These are phyloP conservation scores for Alternaria viburni DNA, from an alignment of 2,329 filamentous ascomycete species.

Conservation along the genomic window DNA sequence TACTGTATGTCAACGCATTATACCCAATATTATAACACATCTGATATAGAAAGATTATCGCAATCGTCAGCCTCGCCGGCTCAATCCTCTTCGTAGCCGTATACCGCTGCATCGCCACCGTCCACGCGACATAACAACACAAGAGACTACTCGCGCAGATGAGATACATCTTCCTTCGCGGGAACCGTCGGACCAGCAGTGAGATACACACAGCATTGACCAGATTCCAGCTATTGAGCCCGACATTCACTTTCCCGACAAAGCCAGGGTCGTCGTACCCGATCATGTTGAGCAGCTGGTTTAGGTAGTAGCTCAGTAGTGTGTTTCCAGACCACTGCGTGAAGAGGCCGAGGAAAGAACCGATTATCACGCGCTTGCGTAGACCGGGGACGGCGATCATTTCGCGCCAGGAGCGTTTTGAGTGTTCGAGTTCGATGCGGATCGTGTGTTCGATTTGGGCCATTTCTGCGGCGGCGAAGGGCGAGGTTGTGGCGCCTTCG, in stretches of 20 bases:
- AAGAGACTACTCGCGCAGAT: conserved; percentile 42
- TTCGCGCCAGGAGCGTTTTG: conserved; percentile 63
- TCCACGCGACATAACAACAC: conserved; percentile 45
- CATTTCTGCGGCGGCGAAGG: conserved; percentile 69
- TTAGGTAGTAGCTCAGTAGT: conserved; percentile 69
- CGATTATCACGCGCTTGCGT: conserved; percentile 66
- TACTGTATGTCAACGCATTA: conserved; percentile 67
- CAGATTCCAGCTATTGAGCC: conserved; percentile 66
- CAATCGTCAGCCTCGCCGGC: conserved; percentile 50
- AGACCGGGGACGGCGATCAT: conserved; percentile 68
- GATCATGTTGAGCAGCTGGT: conserved; percentile 64
- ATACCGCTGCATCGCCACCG: conserved; percentile 60
- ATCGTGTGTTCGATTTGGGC: conserved; percentile 70
- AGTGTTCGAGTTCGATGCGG: conserved; percentile 59
- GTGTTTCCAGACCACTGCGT: conserved; percentile 70
- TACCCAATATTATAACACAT: conserved; percentile 66
- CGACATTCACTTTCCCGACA: conserved; percentile 54
- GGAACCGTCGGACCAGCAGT: conserved; percentile 61
- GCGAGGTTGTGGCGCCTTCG: conserved; percentile 63
- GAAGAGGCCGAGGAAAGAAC: conserved; percentile 68
- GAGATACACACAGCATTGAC: conserved; percentile 62
- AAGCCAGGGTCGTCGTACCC: conserved; percentile 58
- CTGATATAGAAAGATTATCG: conserved; percentile 60
- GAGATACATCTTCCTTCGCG: conserved; percentile 63
- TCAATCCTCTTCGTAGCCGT: conserved; percentile 35